Conservation (phyloP, 129 eudicot species). For the Escallonia herrerae region DNA sequence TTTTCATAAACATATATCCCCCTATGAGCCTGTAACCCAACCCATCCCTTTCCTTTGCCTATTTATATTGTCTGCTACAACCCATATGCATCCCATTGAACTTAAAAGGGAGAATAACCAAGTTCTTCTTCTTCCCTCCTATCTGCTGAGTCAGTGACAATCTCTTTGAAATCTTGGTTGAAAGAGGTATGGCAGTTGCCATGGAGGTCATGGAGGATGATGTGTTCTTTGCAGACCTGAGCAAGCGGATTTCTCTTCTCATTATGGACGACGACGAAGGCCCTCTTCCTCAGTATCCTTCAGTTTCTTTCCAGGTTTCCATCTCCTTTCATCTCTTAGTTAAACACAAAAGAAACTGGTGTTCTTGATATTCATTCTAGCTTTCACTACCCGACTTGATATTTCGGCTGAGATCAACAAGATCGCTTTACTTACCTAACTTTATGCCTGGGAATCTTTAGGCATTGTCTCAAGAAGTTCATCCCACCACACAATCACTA, state of each 20-base stretch:
- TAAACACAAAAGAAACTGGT: not conserved
- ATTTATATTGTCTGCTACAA: conserved; percentile 20
- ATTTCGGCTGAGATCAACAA: not conserved
- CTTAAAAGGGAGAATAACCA: not conserved
- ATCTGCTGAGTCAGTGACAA: not conserved
- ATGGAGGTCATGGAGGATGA: conserved; percentile 89
- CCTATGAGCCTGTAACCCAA: not conserved
- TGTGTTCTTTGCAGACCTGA: conserved; percentile 76
- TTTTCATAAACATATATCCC: too few relatives aligned
- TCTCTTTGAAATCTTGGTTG: conserved; percentile 2
- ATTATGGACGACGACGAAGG: conserved; percentile 87
- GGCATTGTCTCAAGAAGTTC: conserved; percentile 49
- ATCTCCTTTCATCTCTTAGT: conserved; percentile 7
- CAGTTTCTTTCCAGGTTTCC: conserved; percentile 59
- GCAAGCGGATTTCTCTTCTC: conserved; percentile 76
- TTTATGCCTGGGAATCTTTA: conserved; percentile 1
- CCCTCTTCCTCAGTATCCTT: conserved; percentile 37
- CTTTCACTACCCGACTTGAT: not conserved
- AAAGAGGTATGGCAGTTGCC: conserved; percentile 14
- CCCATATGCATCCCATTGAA: conserved; percentile 16
- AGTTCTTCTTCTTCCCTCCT: not conserved
- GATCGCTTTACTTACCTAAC: not conserved
- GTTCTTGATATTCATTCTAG: not conserved
- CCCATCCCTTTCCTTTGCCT: conserved; percentile 12
- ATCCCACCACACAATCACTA: conserved; percentile 29